phyloP scores from a whole-genome alignment of 192 early-diverging fungal genomes.

The Coemansia asiatica region DNA sequence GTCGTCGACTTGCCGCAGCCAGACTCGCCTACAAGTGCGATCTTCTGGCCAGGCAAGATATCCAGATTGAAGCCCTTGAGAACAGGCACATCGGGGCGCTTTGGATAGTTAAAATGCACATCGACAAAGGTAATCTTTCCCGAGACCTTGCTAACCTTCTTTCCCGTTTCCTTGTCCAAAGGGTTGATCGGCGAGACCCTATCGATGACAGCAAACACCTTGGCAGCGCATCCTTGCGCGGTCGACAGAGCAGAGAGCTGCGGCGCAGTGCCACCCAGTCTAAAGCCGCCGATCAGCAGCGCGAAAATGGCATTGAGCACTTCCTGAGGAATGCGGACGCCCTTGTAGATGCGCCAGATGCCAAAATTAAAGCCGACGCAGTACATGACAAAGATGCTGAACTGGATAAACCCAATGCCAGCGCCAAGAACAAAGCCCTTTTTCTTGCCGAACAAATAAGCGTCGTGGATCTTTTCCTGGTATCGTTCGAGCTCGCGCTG shows the following conservation, averaged over 20 bases:
- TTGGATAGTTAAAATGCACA: slow-evolving; percentile 83
- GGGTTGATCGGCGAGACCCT: slow-evolving; percentile 76
- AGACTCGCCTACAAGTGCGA: slow-evolving; percentile 87
- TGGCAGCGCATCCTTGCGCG: slow-evolving; percentile 76
- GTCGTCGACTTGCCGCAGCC: slow-evolving; percentile 88
- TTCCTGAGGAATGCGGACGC: slow-evolving; percentile 46
- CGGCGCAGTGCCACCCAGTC: slow-evolving; percentile 66
- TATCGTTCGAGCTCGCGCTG: slow-evolving; percentile 67
- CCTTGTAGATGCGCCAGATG: slow-evolving; percentile 53
- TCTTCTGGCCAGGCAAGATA: slow-evolving; percentile 74
- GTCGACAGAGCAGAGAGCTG: slow-evolving; percentile 69
- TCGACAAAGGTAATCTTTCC: slow-evolving; percentile 75
- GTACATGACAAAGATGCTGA: slow-evolving; percentile 74
- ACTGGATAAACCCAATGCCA: slow-evolving; percentile 70
- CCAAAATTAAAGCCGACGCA: slow-evolving; percentile 82
- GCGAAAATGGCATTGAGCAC: slow-evolving; percentile 82
- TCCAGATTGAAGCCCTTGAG: slow-evolving; percentile 74
- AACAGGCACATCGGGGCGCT: slow-evolving; percentile 76
- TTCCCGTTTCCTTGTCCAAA: slow-evolving; percentile 26
- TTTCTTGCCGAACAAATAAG: slow-evolving; percentile 64
- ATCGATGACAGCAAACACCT: slow-evolving; percentile 80
- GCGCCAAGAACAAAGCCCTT: slow-evolving; percentile 61
- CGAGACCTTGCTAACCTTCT: slow-evolving; percentile 41
- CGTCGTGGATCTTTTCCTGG: slow-evolving; percentile 61
- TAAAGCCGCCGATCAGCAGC: slow-evolving; percentile 78